Base-by-base conservation (phyloP, 2,329 filamentous ascomycete species). In the Dothiorella sarmentorum region DNA sequence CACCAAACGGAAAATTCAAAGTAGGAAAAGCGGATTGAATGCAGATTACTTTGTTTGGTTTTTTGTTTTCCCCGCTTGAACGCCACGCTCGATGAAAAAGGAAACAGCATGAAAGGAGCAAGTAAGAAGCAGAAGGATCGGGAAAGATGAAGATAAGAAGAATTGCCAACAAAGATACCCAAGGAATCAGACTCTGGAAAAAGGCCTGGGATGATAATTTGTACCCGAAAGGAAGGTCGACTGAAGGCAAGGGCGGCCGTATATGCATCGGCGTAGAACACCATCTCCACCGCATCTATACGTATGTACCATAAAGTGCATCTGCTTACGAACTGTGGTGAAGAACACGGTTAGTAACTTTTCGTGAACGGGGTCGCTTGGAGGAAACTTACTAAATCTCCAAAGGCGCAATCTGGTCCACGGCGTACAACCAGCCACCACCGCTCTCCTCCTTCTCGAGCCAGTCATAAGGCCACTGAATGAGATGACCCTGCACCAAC, bases 391-490 rank as follows among this genome's bases (percentile, higher is more conserved):
- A 91, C 89, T 99, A 99, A 68, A 99, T 97, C 76, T 97, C 91
- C 75, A 99, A 80, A 59, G 94, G 94, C 67, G 94, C 95, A 71
- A 99, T 87, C 73, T 95, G 88, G 73, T 99, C 94, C 58, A 97
- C 90, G 69, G 93, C 91, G 75, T 96, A 97, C 62, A 97, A 83
- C 94, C 94, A 99, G 70, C 97, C 96, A 59, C 91, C 90, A 64
- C 91, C 92, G 68, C 87, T 85, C 78, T 97, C 94, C 76, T 97
- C 94, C 58, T 87, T 89, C 66, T 89, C 84, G 1, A 75, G 61
- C 84, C 95, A 99, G 68, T 99, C 91, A 73, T 97, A 96, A 5
- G 94, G 94, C 79, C 95, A 99, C 63, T 90, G 78, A 24, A 99
- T 92, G 55, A 99, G 73, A 70, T 92, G 86, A 1, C 94, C 94